phyloP scores from a whole-genome alignment of 2,329 filamentous ascomycete genomes.

The Arthrocladium fulminans region DNA sequence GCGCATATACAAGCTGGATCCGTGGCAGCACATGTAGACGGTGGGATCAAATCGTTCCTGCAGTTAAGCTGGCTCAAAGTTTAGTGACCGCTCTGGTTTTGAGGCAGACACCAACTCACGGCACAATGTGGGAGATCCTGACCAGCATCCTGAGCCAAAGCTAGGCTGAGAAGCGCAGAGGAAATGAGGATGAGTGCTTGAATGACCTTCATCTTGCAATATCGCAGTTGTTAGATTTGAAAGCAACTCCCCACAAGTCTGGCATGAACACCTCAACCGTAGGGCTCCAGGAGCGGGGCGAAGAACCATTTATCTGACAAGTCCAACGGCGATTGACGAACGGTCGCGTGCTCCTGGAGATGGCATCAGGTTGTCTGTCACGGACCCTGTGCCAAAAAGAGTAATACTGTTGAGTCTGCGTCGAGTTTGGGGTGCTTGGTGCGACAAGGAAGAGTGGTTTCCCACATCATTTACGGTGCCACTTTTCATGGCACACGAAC shows the following conservation, averaged over 20 bases:
- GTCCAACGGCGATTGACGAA: not conserved
- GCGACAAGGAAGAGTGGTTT: no score
- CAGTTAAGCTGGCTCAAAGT: constrained; percentile 6
- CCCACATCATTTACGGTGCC: no score
- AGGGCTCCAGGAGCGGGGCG: no score
- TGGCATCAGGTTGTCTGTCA: not conserved
- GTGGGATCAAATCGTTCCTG: constrained; percentile 23
- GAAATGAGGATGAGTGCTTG: not conserved
- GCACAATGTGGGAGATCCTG: not conserved
- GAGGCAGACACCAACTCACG: not conserved
- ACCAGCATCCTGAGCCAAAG: not conserved
- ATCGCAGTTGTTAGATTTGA: not conserved
- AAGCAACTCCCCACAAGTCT: no score
- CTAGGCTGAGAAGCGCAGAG: not conserved
- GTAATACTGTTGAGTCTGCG: no score
- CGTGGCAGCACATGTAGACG: constrained; percentile 31
- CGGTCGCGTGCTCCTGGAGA: not conserved
- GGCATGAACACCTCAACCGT: no score
- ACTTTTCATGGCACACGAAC: no score
- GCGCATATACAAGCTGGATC: constrained; percentile 35
- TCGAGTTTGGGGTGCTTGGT: no score
- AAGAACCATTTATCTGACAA: not conserved
- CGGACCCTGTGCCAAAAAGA: not conserved
- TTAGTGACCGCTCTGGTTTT: no score
- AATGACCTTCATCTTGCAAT: not conserved